Base-by-base conservation (phyloP, 192 early-diverging fungal genomes). In the Oehlia diaphana region DNA sequence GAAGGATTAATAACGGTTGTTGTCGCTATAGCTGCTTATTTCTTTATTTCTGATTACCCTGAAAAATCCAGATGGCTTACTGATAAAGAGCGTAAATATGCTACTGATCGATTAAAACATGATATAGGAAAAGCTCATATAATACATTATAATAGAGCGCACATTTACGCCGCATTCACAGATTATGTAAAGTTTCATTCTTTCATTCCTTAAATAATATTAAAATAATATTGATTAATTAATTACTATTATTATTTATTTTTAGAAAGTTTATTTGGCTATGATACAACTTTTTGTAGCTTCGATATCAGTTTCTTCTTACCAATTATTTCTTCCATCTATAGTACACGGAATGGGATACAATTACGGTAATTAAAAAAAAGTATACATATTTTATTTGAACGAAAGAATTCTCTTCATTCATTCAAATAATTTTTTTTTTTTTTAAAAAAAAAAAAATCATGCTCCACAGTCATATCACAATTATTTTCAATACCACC, bases 261-360 rank as follows among this genome's bases (percentile, higher is more conserved):
- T 58, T 33, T 35, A 76, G 84, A 85, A 85, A 74, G 82, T 85
- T 5, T 72, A 89, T 26, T 79, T 91, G 53, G 85, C 88, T 26
- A 85, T 88, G 42, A 62, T 93, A 21, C 88, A 91, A 31, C 91
- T 90, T 73, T 92, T 93, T 71, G 89, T 91, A 14, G 86, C 88
- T 65, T 84, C 87, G 72, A 92, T 89, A 10, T 90, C 92, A 14
- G 80, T 91, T 9, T 92, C 91, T 61, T 90, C 89, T 70, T 88
- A 92, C 50, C 85, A 88, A 63, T 88, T 92, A 26, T 93, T 93
- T 79, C 82, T 95, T 62, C 93, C 93, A 1, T 90, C 90, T 21
- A 93, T 95, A 23, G 87, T 95, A 73, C 86, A 87, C 39, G 84
- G 87, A 47, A 89, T 95, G 86, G 91, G 92, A 1, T 93, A 89